Evolutionary conservation across 139 green algal genomes (phyloP).

Genomic region (Pseudopediastrum boryanum): DNA sequence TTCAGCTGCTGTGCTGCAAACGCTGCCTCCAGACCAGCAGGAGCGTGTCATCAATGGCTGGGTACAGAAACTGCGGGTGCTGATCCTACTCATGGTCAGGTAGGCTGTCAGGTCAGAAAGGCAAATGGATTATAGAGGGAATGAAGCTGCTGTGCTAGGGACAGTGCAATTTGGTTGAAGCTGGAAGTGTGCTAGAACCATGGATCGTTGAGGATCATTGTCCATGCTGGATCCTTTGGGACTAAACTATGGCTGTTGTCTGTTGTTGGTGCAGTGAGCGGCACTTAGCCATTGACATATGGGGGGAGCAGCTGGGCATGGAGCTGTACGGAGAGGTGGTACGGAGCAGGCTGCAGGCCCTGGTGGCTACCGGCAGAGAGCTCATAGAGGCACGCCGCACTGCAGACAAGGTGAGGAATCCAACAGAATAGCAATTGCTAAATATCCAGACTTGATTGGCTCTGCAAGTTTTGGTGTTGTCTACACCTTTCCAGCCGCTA

Average conservation of each 20-base stretch:
- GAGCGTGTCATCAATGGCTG: slow-evolving; percentile 3
- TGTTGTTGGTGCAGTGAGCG: slow-evolving; percentile 31
- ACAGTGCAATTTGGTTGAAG: no score
- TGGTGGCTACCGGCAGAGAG: slow-evolving; percentile 19
- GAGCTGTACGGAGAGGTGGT: not conserved
- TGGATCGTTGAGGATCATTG: not conserved
- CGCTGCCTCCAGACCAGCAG: slow-evolving; percentile 16
- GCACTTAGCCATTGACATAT: not conserved
- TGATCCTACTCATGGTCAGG: slow-evolving; percentile 28
- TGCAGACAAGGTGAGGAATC: slow-evolving; percentile 26
- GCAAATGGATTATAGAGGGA: no score
- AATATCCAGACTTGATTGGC: no score
- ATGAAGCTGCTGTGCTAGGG: no score
- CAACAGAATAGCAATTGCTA: no score
- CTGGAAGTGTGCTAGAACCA: no score
- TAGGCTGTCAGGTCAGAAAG: no score
- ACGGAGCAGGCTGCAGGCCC: not conserved
- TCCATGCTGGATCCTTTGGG: not conserved
- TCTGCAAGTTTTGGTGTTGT: no score
- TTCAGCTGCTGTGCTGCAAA: not conserved
- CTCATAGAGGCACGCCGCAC: slow-evolving; percentile 3
- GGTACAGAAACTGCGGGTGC: not conserved
- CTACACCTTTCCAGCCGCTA: no score
- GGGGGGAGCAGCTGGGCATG: not conserved
- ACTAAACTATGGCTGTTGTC: not conserved